Percentiles rank a stretch among this genome's conserved stretches.
Conservation (phyloP, 2,329 filamentous ascomycete genomes). For the Echinosphaeria canescens region DNA sequence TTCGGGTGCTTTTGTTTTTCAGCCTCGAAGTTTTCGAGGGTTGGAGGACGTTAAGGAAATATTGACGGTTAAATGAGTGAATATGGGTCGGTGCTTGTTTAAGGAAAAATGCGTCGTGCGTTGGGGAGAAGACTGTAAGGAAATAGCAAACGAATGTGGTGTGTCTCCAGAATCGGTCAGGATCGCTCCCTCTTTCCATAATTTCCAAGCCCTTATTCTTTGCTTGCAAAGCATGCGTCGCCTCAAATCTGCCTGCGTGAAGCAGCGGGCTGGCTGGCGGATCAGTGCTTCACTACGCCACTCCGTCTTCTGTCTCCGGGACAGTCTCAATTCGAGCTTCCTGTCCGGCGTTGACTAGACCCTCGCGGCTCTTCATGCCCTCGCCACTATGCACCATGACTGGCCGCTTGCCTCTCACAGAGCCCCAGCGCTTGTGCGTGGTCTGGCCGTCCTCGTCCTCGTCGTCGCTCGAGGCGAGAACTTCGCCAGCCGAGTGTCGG, state of each 20-base stretch:
- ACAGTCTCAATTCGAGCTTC: constrained; percentile 8
- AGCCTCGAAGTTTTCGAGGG: background rate
- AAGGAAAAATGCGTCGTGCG: constrained; percentile 1
- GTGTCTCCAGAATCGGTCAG: constrained; percentile 1
- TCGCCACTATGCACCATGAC: constrained; percentile 38
- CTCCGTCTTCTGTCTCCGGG: constrained; percentile 6
- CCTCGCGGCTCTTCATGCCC: constrained; percentile 28
- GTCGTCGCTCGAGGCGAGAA: constrained; percentile 35
- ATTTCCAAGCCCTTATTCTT: background rate
- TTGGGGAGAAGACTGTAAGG: constrained; percentile 1
- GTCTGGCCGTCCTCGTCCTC: constrained; percentile 24
- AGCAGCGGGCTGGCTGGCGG: constrained; percentile 44
- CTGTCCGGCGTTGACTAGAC: constrained; percentile 20
- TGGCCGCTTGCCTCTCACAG: constrained; percentile 21
- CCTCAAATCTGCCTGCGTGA: constrained; percentile 46
- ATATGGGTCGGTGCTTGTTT: constrained; percentile 6
- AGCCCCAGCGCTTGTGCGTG: constrained; percentile 31
- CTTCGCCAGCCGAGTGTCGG: constrained; percentile 23
- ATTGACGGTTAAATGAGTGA: constrained; percentile 4
- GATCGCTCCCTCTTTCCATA: background rate
- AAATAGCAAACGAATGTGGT: constrained; percentile 5
- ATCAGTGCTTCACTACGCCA: constrained; percentile 15
- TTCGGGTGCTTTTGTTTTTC: too few relatives aligned
- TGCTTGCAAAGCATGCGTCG: constrained; percentile 29
- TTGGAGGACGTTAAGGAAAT: constrained; percentile 1